phyloP scores from a whole-genome alignment of 345 rosid species.

The Aquilaria yunnanensis region DNA sequence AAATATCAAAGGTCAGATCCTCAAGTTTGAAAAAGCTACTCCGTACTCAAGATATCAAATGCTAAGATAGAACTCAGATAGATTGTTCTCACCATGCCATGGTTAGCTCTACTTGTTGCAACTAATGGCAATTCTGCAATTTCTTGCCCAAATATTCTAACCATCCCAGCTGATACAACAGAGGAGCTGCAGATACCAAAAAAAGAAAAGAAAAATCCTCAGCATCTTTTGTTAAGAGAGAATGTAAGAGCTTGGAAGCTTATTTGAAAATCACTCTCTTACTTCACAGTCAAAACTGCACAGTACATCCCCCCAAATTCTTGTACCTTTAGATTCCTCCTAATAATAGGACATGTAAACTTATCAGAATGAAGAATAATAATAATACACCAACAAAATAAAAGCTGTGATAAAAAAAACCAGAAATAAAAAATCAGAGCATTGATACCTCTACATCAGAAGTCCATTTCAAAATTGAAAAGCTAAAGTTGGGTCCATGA shows the following conservation, averaged over 20 bases:
- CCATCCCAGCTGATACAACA: slow-evolving; percentile 79
- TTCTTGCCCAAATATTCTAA: slow-evolving; percentile 77
- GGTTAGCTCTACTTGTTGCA: slow-evolving; percentile 65
- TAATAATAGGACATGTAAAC: slow-evolving; percentile 10
- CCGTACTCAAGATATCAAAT: neutral
- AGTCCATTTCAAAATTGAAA: too few species aligned
- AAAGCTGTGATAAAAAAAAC: neutral
- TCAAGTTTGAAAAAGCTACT: neutral
- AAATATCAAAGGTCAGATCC: neutral
- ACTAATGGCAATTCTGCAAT: slow-evolving; percentile 93
- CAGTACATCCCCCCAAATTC: slow-evolving; percentile 91
- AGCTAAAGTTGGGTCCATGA: too few species aligned
- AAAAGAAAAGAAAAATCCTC: slow-evolving; percentile 1
- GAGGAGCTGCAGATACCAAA: slow-evolving; percentile 41
- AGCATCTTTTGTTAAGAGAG: slow-evolving; percentile 2
- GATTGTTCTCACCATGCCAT: slow-evolving; percentile 57
- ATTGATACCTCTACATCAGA: too few species aligned
- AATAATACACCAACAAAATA: neutral
- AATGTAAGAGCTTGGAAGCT: slow-evolving; percentile 1
- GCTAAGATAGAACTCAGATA: neutral
- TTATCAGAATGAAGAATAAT: slow-evolving; percentile 9
- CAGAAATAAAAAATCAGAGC: too few species aligned
- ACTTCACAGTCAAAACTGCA: slow-evolving; percentile 81
- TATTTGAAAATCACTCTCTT: slow-evolving; percentile 24
- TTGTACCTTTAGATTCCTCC: slow-evolving; percentile 72